These are phyloP conservation scores for Tremellales sp. DNA, from an alignment of 1,284 basidiomycete genomes.

Conservation along the genomic window DNA sequence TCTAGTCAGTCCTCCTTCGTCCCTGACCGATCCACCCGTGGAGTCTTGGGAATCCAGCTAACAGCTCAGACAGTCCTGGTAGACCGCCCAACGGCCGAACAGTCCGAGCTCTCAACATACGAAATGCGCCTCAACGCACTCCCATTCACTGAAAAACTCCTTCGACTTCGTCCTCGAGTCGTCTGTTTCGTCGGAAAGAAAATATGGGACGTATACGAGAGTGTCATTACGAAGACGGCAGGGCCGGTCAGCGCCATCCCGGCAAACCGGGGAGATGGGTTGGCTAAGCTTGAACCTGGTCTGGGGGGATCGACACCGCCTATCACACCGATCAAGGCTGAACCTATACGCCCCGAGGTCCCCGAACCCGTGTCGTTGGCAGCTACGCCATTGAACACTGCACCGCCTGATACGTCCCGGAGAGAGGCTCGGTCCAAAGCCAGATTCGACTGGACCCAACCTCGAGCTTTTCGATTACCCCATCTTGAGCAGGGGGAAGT, in stretches of 20 bases:
- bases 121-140: conserved; percentile 57
- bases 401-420: background rate
- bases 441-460: conserved; percentile 29
- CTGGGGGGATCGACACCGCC: too few relatives aligned
- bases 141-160: conserved; percentile 57
- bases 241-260: background rate
- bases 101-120: conserved; percentile 57
- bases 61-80: conserved; percentile 58
- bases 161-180: conserved; percentile 55
- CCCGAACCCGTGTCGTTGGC: background rate
- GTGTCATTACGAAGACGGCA: conserved; percentile 37
- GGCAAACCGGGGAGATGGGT: too few relatives aligned
- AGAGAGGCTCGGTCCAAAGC: background rate
- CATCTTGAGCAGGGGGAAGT: conserved; percentile 3
- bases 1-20: conserved; percentile 47
- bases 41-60: background rate
- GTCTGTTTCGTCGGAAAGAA: conserved; percentile 69
- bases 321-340: too few relatives aligned
- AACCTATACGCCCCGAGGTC: too few relatives aligned
- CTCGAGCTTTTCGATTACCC: conserved; percentile 25
- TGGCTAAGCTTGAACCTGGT: too few relatives aligned
- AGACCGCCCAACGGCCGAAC: conserved; percentile 57
- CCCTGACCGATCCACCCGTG: background rate
- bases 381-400: background rate
- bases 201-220: conserved; percentile 60